A percentile compares a stretch with the other conserved stretches of the same genome.
phyloP scores from a whole-genome alignment of 2,329 filamentous ascomycete species.

The Cladosporium sp. region DNA sequence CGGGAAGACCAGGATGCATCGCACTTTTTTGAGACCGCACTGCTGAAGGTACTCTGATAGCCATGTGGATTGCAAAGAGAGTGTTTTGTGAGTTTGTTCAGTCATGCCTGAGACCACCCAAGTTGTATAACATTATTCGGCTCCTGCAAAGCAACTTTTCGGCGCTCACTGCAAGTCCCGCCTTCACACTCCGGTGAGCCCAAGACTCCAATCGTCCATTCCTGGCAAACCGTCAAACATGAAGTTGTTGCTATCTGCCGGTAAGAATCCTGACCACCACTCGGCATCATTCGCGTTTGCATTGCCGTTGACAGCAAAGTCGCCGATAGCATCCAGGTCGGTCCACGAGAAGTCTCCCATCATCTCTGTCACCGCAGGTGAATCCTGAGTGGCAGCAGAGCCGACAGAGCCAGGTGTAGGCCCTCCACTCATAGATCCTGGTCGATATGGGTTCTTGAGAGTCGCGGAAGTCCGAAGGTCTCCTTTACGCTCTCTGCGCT shows the following conservation, averaged over 20 bases:
- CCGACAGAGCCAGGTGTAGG: slow-evolving; percentile 26
- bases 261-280: slow-evolving; percentile 36
- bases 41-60: too few species aligned
- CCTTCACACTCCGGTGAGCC: slow-evolving; percentile 15
- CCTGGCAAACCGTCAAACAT: slow-evolving; percentile 28
- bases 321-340: slow-evolving; percentile 44
- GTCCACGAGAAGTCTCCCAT: slow-evolving; percentile 50
- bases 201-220: slow-evolving; percentile 32
- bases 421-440: slow-evolving; percentile 35
- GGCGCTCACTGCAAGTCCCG: too few species aligned
- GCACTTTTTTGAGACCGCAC: too few species aligned
- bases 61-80: too few species aligned
- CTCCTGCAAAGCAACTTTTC: too few species aligned
- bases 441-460: slow-evolving; percentile 36
- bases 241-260: slow-evolving; percentile 33
- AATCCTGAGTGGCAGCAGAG: slow-evolving; percentile 25
- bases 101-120: too few species aligned
- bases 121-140: too few species aligned
- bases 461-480: slow-evolving; percentile 15
- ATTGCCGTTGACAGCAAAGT: slow-evolving; percentile 42
- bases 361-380: slow-evolving; percentile 40
- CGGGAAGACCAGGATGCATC: not conserved
- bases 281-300: slow-evolving; percentile 27
- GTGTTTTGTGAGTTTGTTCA: too few species aligned
- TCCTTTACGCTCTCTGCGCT: slow-evolving; percentile 28